These are phyloP conservation scores for Verruconis gallopava DNA, from an alignment of 2,329 filamentous ascomycete species.

Conservation along the genomic window DNA sequence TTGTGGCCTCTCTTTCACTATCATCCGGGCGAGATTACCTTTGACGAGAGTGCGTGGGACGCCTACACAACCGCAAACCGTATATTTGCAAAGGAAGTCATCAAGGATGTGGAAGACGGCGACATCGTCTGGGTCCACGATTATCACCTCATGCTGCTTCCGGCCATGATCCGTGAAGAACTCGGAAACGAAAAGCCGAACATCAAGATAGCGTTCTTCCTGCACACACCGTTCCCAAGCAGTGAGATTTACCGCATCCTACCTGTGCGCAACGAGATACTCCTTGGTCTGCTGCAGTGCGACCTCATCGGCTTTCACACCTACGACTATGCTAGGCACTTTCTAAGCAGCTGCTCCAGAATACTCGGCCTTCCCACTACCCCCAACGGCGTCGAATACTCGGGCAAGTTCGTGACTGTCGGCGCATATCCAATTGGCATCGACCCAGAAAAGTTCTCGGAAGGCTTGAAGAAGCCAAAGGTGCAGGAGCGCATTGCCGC, in stretches of 20 bases:
- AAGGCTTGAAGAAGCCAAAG: conserved; percentile 71
- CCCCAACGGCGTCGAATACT: conserved; percentile 84
- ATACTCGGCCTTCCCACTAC: conserved; percentile 74
- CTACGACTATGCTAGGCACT: conserved; percentile 97
- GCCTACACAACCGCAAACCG: conserved; percentile 90
- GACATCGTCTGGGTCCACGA: conserved; percentile 98
- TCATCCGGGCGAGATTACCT: conserved; percentile 95
- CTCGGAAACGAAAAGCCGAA: conserved; percentile 72
- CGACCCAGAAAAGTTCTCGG: conserved; percentile 89
- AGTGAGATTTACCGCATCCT: conserved; percentile 95
- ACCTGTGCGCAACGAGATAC: conserved; percentile 78
- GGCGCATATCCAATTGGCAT: conserved; percentile 97
- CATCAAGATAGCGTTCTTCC: conserved; percentile 95
- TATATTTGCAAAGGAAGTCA: conserved; percentile 78
- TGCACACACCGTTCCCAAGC: conserved; percentile 93
- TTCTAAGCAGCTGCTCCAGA: conserved; percentile 89
- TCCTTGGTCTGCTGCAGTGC: conserved; percentile 80
- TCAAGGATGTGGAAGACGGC: conserved; percentile 78
- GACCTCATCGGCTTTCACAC: conserved; percentile 97
- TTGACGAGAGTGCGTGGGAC: conserved; percentile 88
- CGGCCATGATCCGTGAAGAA: conserved; percentile 87
- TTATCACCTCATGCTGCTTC: conserved; percentile 95
- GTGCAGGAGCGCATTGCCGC: conserved; percentile 79
- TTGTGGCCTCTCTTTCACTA: conserved; percentile 99
- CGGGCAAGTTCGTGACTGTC: conserved; percentile 77